phyloP scores from a whole-genome alignment of 306 rosid species.

The Dryas alaskensis region DNA sequence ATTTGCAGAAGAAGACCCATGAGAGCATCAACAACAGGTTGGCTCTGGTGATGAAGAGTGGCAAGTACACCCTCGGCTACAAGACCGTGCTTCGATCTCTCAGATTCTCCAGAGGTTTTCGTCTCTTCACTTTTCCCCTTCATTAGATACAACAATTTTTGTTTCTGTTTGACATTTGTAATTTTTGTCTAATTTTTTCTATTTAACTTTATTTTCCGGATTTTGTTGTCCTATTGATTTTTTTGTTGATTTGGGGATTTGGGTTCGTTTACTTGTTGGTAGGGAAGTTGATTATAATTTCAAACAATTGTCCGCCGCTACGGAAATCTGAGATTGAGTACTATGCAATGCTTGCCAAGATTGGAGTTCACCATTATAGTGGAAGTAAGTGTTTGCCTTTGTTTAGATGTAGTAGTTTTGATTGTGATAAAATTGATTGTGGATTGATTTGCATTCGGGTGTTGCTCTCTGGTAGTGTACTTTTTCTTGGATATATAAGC shows the following conservation, averaged over 20 bases:
- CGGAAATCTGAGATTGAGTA: conserved; percentile 47
- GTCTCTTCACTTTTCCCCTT: too few species aligned
- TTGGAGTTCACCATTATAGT: conserved; percentile 51
- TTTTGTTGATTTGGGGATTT: too few species aligned
- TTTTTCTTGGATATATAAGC: too few species aligned
- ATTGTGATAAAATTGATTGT: too few species aligned
- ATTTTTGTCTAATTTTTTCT: too few species aligned
- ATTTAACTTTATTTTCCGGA: too few species aligned
- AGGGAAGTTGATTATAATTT: conserved; percentile 46
- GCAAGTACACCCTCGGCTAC: conserved; percentile 42
- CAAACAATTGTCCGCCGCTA: conserved; percentile 47
- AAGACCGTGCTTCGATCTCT: conserved; percentile 42
- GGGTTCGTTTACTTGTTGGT: neutral
- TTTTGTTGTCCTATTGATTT: too few species aligned
- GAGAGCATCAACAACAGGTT: conserved; percentile 46
- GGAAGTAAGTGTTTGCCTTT: conserved; percentile 38
- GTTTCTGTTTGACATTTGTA: too few species aligned
- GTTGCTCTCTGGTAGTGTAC: neutral
- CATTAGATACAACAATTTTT: too few species aligned
- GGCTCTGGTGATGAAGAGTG: conserved; percentile 46
- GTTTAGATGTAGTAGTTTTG: too few species aligned
- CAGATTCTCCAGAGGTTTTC: conserved; percentile 32
- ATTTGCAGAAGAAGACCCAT: conserved; percentile 39
- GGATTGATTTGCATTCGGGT: neutral
- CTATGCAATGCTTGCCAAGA: conserved; percentile 52